Percentiles rank a stretch among this genome's conserved stretches.
Evolutionary conservation across 2,329 filamentous ascomycete species (phyloP).

Genomic region (Alternaria panax): DNA sequence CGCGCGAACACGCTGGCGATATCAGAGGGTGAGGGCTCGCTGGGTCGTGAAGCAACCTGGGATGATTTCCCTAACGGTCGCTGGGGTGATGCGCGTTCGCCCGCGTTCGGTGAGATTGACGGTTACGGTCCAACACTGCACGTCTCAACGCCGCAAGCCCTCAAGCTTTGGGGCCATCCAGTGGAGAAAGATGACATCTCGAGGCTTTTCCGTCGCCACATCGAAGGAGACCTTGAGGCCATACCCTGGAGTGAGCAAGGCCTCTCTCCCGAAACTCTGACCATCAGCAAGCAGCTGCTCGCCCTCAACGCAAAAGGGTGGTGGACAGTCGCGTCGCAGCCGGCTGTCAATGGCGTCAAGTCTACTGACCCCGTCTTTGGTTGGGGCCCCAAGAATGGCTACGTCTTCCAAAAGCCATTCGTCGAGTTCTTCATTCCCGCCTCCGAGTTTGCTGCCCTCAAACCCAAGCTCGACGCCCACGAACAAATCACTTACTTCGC

Average conservation of each 20-base stretch:
- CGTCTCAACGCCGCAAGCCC: slow-evolving; percentile 83
- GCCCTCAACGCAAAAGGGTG: slow-evolving; percentile 82
- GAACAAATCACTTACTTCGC: slow-evolving; percentile 87
- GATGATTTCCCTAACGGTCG: slow-evolving; percentile 97
- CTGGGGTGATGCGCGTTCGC: slow-evolving; percentile 88
- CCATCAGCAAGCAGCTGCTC: slow-evolving; percentile 79
- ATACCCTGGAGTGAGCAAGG: slow-evolving; percentile 96
- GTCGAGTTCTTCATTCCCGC: slow-evolving; percentile 91
- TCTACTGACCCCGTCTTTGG: slow-evolving; percentile 83
- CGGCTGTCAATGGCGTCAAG: slow-evolving; percentile 84
- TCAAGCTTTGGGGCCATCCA: slow-evolving; percentile 85
- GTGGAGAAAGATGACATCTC: slow-evolving; percentile 75
- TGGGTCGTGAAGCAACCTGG: slow-evolving; percentile 96
- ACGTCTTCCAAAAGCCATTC: slow-evolving; percentile 98
- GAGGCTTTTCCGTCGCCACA: slow-evolving; percentile 78
- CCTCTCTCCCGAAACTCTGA: slow-evolving; percentile 80
- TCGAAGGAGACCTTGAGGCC: slow-evolving; percentile 78
- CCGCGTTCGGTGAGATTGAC: slow-evolving; percentile 92
- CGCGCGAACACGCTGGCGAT: slow-evolving; percentile 89
- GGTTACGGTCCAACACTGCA: slow-evolving; percentile 98
- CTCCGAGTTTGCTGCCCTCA: slow-evolving; percentile 73
- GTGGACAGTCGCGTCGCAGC: slow-evolving; percentile 97
- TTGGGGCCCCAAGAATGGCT: slow-evolving; percentile 91
- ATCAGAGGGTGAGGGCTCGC: slow-evolving; percentile 87
- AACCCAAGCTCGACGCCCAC: slow-evolving; percentile 69